These are phyloP conservation scores for Emericellopsis atlantica DNA, from an alignment of 2,329 filamentous ascomycete species.

Conservation along the genomic window DNA sequence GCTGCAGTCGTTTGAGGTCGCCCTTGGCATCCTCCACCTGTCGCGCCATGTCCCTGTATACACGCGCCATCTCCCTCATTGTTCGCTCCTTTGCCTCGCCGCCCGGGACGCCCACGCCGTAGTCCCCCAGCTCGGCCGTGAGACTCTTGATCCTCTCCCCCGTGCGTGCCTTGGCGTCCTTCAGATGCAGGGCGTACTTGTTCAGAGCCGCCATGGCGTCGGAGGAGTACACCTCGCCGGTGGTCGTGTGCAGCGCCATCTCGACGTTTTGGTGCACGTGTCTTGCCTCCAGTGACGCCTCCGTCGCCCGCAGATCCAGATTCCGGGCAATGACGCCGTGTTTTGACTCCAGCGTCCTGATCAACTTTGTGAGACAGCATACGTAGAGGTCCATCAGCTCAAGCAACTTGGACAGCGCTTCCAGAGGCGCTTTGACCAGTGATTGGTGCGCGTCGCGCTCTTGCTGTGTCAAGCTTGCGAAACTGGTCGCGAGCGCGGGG, in stretches of 20 bases:
- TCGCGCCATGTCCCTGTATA: conserved; percentile 34
- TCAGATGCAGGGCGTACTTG: conserved; percentile 35
- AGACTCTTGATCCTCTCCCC: conserved; percentile 28
- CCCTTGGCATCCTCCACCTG: conserved; percentile 35
- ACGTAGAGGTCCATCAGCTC: conserved; percentile 26
- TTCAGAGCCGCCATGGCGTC: conserved; percentile 27
- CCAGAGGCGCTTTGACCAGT: conserved; percentile 25
- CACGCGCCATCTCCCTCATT: conserved; percentile 40
- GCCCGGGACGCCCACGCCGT: conserved; percentile 29
- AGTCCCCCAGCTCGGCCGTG: conserved; percentile 30
- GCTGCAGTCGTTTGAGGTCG: conserved; percentile 27
- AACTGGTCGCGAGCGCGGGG: conserved; percentile 28
- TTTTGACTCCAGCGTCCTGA: conserved; percentile 41
- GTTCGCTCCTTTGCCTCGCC: conserved; percentile 29
- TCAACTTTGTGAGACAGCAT: conserved; percentile 24
- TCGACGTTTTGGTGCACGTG: conserved; percentile 24
- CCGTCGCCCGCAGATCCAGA: conserved; percentile 35
- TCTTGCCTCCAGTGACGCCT: conserved; percentile 29
- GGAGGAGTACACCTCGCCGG: conserved; percentile 29
- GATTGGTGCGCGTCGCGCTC: conserved; percentile 15
- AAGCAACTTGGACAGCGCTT: conserved; percentile 21
- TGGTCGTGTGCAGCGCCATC: conserved; percentile 18
- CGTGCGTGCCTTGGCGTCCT: conserved; percentile 31
- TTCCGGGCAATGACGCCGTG: conserved; percentile 38
- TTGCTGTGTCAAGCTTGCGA: conserved; percentile 20